These are phyloP conservation scores for Aspergillus awamori DNA, from an alignment of 2,329 filamentous ascomycete species.

Conservation along the genomic window DNA sequence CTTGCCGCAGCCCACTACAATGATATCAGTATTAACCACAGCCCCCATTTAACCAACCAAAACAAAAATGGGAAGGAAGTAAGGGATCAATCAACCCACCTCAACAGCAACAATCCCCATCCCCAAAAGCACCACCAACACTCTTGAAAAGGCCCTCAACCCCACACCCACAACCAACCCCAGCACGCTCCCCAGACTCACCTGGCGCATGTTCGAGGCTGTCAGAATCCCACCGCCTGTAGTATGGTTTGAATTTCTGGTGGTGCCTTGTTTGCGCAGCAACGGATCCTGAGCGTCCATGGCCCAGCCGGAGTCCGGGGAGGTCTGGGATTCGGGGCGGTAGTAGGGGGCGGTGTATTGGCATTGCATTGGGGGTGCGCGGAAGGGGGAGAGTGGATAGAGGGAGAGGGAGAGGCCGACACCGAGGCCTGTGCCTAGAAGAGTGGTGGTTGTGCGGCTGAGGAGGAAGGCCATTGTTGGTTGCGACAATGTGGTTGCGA, in stretches of 20 bases:
- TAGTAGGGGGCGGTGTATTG: slow-evolving; percentile 37
- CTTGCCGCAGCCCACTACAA: slow-evolving; percentile 49
- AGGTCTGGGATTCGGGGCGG: slow-evolving; percentile 20
- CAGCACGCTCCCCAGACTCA: slow-evolving; percentile 50
- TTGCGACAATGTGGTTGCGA: neutral
- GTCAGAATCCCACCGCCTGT: slow-evolving; percentile 30
- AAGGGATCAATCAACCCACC: slow-evolving; percentile 32
- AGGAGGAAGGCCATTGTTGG: slow-evolving; percentile 33
- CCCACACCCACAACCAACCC: slow-evolving; percentile 48
- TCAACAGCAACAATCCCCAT: slow-evolving; percentile 48
- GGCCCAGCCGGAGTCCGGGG: slow-evolving; percentile 31
- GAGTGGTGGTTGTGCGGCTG: slow-evolving; percentile 27
- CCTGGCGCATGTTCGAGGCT: slow-evolving; percentile 45
- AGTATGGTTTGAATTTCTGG: slow-evolving; percentile 4
- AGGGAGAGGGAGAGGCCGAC: slow-evolving; percentile 39
- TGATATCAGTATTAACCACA: neutral
- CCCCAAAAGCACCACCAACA: slow-evolving; percentile 47
- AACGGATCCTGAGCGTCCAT: slow-evolving; percentile 27
- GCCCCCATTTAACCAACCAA: neutral
- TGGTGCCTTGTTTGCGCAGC: slow-evolving; percentile 31
- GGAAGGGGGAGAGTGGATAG: slow-evolving; percentile 39
- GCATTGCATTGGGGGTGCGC: slow-evolving; percentile 40
- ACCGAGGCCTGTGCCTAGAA: slow-evolving; percentile 40
- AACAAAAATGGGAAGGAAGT: neutral
- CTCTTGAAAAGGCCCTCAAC: slow-evolving; percentile 48